Base-by-base conservation (phyloP, 768 basidiomycete genomes). In the Dictyophora rubrovolvata region DNA sequence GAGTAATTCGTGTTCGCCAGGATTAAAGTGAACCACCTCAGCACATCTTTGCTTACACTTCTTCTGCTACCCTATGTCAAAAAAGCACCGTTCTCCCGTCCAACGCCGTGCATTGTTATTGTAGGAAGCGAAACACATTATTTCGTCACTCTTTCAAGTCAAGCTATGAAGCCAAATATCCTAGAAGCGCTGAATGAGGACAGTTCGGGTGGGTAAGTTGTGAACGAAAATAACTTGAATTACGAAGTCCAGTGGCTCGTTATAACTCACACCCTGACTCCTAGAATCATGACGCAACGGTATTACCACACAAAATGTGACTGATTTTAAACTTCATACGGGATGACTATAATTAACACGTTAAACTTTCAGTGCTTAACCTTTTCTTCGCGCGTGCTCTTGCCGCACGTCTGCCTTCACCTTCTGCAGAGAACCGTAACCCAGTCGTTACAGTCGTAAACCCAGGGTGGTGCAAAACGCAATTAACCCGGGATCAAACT, bases 11-110 rank as follows among this genome's bases (percentile, higher is more conserved):
- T 28, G n/a, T 12, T 51, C 2, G 5, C 12, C 37, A 61, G 60
- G 10, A 34, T 63, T 8, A 60, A 63, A 33, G 60, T 60, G n/a
- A 63, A 63, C 46, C 33, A 56, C 28, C 47, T 63, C 18, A 42
- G 54, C 16, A 56, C 61, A 10, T 20, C 34, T 4, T 47, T 63
- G 5, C 60, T 63, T 21, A 46, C 61, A 21, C n/a, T 57, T 18
- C 54, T 49, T 28, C 22, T 63, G n/a, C 28, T 60, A 2, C 54
- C 60, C 4, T 37, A 46, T n/a, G 21, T 60, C 18, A 37, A 48
- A 8, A 36, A 62, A 12, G 53, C 62, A 12, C 33, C 57, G 21
- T 48, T 49, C 14, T 54, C 35, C 22, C 17, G 6, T 11, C 22
- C 48, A 12, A 60, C 47, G 23, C 58, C 60, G 5, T 37, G 55